Conservation (phyloP, 257 asterid genomes). For the Plantago elongata region DNA sequence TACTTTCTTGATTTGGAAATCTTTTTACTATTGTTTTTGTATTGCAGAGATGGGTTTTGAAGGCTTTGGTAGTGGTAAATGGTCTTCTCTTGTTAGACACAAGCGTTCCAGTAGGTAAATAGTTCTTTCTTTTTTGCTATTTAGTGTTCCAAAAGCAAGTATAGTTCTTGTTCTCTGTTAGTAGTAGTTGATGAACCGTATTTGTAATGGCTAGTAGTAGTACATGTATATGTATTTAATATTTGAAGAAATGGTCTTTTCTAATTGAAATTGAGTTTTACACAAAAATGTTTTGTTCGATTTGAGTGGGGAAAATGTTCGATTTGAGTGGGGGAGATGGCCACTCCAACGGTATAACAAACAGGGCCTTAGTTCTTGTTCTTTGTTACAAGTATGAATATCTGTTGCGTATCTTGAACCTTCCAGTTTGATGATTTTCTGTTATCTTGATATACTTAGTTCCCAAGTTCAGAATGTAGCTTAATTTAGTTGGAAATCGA, state of each 20-base stretch:
- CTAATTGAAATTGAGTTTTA: too few species aligned
- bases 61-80: conserved; percentile 30
- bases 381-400: neutral
- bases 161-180: neutral
- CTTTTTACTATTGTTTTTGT: conserved; percentile 14
- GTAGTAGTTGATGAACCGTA: too few species aligned
- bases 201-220: too few species aligned
- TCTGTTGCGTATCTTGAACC: conserved; percentile 26
- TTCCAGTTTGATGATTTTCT: conserved; percentile 12
- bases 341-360: too few species aligned
- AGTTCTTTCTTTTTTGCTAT: too few species aligned
- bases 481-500: neutral
- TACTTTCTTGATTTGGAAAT: neutral
- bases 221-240: too few species aligned
- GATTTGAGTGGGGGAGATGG: too few species aligned
- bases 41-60: conserved; percentile 43
- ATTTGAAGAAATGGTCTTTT: too few species aligned
- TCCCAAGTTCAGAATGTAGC: conserved; percentile 1
- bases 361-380: too few species aligned
- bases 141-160: too few species aligned
- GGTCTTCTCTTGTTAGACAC: conserved; percentile 29
- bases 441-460: neutral
- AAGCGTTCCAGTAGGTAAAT: conserved; percentile 49
- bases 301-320: too few species aligned
- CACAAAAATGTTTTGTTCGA: too few species aligned